Evolutionary conservation across 2,329 filamentous ascomycete species (phyloP).

Genomic region (Arthrinium phaeospermum): DNA sequence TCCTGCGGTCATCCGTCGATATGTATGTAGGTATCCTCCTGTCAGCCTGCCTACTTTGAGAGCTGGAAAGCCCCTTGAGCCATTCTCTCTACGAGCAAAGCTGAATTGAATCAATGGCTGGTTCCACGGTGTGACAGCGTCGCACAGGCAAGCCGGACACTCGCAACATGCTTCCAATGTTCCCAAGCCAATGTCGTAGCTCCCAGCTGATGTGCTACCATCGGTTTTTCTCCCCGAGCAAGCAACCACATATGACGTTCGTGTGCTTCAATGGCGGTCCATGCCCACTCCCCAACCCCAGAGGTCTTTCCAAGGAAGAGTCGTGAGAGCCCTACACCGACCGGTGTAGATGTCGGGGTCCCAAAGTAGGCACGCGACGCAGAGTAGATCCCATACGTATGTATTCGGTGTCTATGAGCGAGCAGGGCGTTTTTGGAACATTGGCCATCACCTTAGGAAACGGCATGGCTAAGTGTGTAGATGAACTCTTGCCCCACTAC

Average conservation of each 20-base stretch:
- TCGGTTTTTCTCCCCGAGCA: background rate
- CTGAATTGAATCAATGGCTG: background rate
- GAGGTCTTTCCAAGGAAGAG: background rate
- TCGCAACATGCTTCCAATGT: background rate
- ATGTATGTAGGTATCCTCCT: background rate
- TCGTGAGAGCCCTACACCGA: no score
- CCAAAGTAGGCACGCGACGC: background rate
- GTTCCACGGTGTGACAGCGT: background rate
- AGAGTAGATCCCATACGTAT: no score
- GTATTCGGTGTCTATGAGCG: no score
- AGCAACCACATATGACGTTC: background rate
- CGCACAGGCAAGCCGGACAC: background rate
- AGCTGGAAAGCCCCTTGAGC: background rate
- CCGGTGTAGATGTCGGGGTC: background rate
- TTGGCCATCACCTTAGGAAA: background rate
- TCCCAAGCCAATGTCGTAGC: background rate
- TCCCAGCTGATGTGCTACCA: slow-evolving; percentile 3
- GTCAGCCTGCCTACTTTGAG: background rate
- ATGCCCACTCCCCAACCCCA: background rate
- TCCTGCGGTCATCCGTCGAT: background rate
- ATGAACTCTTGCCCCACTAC: background rate
- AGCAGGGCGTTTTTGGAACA: no score
- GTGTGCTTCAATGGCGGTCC: background rate
- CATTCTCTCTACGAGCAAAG: background rate
- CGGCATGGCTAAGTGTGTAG: background rate